Evolutionary conservation across 495 filamentous ascomycete species (phyloP).

Genomic region (Xylaria flabelliformis): DNA sequence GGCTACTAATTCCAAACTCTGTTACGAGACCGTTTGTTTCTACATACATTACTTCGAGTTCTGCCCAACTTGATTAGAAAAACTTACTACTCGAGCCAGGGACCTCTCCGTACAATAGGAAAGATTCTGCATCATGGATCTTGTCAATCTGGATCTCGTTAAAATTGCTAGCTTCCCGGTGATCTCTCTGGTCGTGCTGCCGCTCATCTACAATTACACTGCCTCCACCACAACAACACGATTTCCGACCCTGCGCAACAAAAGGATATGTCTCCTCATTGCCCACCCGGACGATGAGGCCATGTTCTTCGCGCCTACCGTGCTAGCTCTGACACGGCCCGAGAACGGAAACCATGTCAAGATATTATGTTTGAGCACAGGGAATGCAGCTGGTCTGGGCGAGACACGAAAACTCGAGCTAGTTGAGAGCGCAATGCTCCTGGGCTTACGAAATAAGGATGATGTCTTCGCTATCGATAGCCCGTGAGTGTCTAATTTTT

Average conservation of each 20-base stretch:
- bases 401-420: slow-evolving; percentile 83
- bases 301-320: slow-evolving; percentile 96
- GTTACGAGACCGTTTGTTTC: neutral
- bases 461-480: slow-evolving; percentile 87
- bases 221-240: slow-evolving; percentile 57
- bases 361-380: slow-evolving; percentile 91
- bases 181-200: slow-evolving; percentile 51
- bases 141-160: slow-evolving; percentile 37
- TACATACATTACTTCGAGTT: neutral
- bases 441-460: slow-evolving; percentile 73
- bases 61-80: neutral
- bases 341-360: slow-evolving; percentile 85
- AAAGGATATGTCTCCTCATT: slow-evolving; percentile 87
- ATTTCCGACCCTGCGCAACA: slow-evolving; percentile 75
- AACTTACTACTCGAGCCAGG: neutral
- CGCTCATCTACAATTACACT: slow-evolving; percentile 69
- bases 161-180: slow-evolving; percentile 44
- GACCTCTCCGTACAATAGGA: neutral
- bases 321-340: slow-evolving; percentile 76
- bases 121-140: neutral
- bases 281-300: slow-evolving; percentile 98
- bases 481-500: slow-evolving; percentile 43
- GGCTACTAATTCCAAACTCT: neutral
- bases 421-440: slow-evolving; percentile 70
- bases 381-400: slow-evolving; percentile 87